Evolutionary conservation across 1,284 basidiomycete species (phyloP).

Genomic region (Apiotrichum mycotoxinovorans): DNA sequence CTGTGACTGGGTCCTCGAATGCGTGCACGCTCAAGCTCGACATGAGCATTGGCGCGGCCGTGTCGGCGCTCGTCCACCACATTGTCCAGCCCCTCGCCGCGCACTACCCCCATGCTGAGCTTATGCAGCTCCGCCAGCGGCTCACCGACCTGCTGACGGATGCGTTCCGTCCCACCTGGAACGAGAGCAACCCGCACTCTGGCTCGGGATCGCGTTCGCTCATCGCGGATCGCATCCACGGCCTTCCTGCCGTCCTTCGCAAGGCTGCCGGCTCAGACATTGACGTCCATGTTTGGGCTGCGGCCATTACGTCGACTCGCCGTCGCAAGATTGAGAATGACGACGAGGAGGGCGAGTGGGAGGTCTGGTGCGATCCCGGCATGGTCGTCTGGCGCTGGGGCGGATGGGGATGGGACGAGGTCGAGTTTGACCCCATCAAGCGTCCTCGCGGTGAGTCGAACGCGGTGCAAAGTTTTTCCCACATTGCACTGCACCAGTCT

Average conservation of each 20-base stretch:
- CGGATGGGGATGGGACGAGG: conserved; percentile 47
- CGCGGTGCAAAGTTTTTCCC: not conserved
- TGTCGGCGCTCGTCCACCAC: conserved; percentile 38
- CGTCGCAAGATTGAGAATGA: conserved; percentile 13
- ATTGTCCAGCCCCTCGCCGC: conserved; percentile 37
- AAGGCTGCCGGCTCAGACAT: conserved; percentile 33
- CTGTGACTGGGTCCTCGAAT: not conserved
- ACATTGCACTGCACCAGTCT: no score
- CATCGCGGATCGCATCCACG: conserved; percentile 33
- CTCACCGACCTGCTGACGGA: conserved; percentile 26
- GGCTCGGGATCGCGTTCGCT: conserved; percentile 44
- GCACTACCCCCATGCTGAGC: conserved; percentile 31
- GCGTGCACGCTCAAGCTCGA: conserved; percentile 20
- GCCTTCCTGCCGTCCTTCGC: conserved; percentile 34
- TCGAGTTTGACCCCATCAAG: conserved; percentile 43
- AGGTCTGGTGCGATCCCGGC: conserved; percentile 50
- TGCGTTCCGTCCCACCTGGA: conserved; percentile 38
- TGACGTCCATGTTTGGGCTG: conserved; percentile 33
- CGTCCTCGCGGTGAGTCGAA: conserved; percentile 32
- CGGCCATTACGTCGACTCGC: conserved; percentile 26
- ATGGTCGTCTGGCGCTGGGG: conserved; percentile 48
- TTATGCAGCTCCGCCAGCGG: conserved; percentile 31
- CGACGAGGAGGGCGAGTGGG: conserved; percentile 40
- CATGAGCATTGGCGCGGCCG: conserved; percentile 35
- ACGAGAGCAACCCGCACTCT: conserved; percentile 30